phyloP scores from a whole-genome alignment of 106 monocot genomes.

The Allium fistulosum region DNA sequence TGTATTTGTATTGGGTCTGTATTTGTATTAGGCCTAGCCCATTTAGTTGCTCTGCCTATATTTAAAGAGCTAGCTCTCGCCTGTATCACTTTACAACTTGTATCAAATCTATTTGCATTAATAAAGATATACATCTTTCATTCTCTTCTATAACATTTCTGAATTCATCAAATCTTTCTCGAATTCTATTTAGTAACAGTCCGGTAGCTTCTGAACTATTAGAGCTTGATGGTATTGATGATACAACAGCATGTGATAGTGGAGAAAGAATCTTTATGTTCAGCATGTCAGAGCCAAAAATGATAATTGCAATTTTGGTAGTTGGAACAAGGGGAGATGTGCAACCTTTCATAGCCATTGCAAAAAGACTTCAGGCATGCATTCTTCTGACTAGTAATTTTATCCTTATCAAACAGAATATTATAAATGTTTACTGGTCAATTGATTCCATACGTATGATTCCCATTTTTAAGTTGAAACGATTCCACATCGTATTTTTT shows the following conservation, averaged over 20 bases:
- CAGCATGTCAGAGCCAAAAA: conserved; percentile 51
- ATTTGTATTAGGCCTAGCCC: too few species aligned
- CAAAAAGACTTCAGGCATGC: conserved; percentile 92
- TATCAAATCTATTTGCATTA: too few species aligned
- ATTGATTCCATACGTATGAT: not conserved
- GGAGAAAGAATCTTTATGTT: conserved; percentile 17
- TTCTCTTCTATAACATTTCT: too few species aligned
- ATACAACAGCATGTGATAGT: too few species aligned
- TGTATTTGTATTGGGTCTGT: too few species aligned
- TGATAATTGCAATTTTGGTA: conserved; percentile 90
- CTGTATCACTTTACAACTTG: too few species aligned
- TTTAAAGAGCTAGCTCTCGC: conserved; percentile 21
- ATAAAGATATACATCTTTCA: too few species aligned
- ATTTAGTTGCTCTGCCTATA: conserved; percentile 67
- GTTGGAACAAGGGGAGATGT: conserved; percentile 99
- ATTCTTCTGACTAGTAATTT: conserved; percentile 1
- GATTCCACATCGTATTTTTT: conserved; percentile 1
- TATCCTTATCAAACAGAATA: not conserved
- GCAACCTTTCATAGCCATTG: conserved; percentile 93
- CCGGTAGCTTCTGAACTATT: too few species aligned
- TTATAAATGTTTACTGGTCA: not conserved
- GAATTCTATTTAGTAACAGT: too few species aligned
- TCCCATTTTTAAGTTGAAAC: too few species aligned
- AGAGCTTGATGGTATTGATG: too few species aligned
- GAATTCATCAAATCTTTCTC: too few species aligned